Base-by-base conservation (phyloP, 2,329 filamentous ascomycete species). In the Furcasterigmium furcatum region DNA sequence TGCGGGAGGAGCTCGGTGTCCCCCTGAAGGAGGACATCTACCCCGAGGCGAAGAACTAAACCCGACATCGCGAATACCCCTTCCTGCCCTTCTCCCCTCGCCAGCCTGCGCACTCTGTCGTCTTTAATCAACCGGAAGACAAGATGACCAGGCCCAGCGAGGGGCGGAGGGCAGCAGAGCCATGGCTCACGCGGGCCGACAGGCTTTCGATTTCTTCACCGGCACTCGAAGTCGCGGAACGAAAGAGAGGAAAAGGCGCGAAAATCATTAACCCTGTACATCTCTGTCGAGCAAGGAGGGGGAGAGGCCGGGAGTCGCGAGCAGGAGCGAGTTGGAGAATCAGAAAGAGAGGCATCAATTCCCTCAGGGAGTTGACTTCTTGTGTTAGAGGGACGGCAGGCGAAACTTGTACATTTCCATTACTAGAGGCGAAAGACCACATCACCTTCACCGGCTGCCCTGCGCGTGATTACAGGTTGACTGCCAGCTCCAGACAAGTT, bases 1-100 rank as follows among this genome's bases (percentile, higher is more conserved):
- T 97, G 63, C 86, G 91, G 62, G 89, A 95, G 79, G 92, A 97
- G 77, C 84, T 97, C 53, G 92, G 92, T 60, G 83, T 97, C 61
- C 76, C 82, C 56, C 81, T 96, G 60, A 95, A 94, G 80, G 92
- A 97, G 80, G 84, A 89, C 63, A 79, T 97, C 69, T 97, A 91
- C 75, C 91, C 92, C 49, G 79, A 84, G 66, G 66, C 68, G 61
- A 65, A 74, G 63, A 70, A 73, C 58, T 65, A 66, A 55, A 50
- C 41, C 8, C 30, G 12, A 18, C 34, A 10, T 27, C 24, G 24
- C 24, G 24, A 27, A 27, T 12, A 27, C 24, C 24, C 24, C 24
- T 27, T 27, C 24, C 24, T 27, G 24, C 24, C 24, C 24, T 27
- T 27, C 24, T 51, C 40, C 32, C n/a, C 22, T 21, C 44, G 14